Evolutionary conservation across 495 filamentous ascomycete genomes (phyloP).

Genomic region (Lasiosphaeriaceae sp.): DNA sequence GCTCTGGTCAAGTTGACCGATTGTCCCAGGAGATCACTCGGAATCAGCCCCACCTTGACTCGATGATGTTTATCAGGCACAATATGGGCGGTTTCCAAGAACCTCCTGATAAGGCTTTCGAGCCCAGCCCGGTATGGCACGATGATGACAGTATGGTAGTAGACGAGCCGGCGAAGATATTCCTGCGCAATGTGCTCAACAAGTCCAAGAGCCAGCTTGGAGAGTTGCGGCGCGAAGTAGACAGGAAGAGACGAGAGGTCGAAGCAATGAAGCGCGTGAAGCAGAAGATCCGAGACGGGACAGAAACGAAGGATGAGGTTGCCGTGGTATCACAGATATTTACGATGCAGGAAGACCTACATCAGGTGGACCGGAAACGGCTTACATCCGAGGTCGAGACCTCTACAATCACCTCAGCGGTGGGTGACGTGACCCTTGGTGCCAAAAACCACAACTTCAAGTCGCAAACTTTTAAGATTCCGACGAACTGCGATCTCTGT

Average conservation of each 20-base stretch:
- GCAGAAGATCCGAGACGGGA: constrained; percentile 71
- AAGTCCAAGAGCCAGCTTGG: constrained; percentile 82
- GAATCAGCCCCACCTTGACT: constrained; percentile 85
- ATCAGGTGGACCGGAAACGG: constrained; percentile 81
- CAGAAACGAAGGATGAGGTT: constrained; percentile 80
- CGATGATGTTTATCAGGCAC: constrained; percentile 94
- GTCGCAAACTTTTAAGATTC: constrained; percentile 95
- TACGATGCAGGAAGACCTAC: constrained; percentile 72
- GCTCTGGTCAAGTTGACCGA: constrained; percentile 63
- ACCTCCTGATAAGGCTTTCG: constrained; percentile 77
- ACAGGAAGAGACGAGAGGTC: constrained; percentile 79
- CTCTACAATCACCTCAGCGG: constrained; percentile 75
- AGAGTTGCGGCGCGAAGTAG: constrained; percentile 74
- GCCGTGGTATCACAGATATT: constrained; percentile 74
- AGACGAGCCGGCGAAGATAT: constrained; percentile 82
- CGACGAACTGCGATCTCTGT: constrained; percentile 95
- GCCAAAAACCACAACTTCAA: constrained; percentile 96
- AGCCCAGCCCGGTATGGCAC: constrained; percentile 96
- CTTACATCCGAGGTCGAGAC: constrained; percentile 89
- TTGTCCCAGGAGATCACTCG: constrained; percentile 78
- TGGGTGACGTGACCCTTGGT: constrained; percentile 87
- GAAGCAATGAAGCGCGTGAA: constrained; percentile 67
- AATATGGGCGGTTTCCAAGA: constrained; percentile 80
- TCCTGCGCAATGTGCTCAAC: constrained; percentile 82
- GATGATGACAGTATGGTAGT: constrained; percentile 80